A percentile compares a stretch with the other conserved stretches of the same genome.
Conservation (phyloP, 2,329 filamentous ascomycete species). For the Aspergillus latus region DNA sequence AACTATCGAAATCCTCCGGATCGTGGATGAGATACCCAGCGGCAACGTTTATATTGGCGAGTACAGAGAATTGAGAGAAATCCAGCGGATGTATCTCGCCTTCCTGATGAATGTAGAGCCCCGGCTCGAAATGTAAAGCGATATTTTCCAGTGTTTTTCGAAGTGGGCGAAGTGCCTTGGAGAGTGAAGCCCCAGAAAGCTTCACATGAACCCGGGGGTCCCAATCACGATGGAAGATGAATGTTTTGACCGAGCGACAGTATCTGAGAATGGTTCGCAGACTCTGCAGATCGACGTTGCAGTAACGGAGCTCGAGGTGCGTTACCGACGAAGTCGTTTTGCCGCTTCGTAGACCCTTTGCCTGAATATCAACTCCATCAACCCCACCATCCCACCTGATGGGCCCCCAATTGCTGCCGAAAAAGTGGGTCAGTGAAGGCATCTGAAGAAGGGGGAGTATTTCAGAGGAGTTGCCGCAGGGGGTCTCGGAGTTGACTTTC, state of each 20-base stretch:
- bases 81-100: conserved; percentile 8
- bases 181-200: neutral
- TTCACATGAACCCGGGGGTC: conserved; percentile 6
- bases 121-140: conserved; percentile 1
- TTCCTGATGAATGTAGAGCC: conserved; percentile 7
- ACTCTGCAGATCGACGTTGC: neutral
- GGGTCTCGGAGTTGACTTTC: conserved; percentile 5
- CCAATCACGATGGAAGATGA: conserved; percentile 14
- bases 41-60: conserved; percentile 4
- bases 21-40: conserved; percentile 8
- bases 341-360: neutral
- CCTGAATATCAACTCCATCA: conserved; percentile 3
- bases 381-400: conserved; percentile 9
- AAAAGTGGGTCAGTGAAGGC: conserved; percentile 13
- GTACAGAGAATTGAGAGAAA: conserved; percentile 8
- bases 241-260: conserved; percentile 7
- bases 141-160: conserved; percentile 6
- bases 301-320: conserved; percentile 12
- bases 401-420: conserved; percentile 12
- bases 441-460: conserved; percentile 10
- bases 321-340: neutral
- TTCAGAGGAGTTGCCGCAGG: conserved; percentile 7
- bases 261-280: neutral
- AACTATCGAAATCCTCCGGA: conserved; percentile 7
- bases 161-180: conserved; percentile 2